A percentile compares a stretch with the other conserved stretches of the same genome.
Conservation (phyloP, 352 stramenopile species). For the Globisporangium acanthophoron region DNA sequence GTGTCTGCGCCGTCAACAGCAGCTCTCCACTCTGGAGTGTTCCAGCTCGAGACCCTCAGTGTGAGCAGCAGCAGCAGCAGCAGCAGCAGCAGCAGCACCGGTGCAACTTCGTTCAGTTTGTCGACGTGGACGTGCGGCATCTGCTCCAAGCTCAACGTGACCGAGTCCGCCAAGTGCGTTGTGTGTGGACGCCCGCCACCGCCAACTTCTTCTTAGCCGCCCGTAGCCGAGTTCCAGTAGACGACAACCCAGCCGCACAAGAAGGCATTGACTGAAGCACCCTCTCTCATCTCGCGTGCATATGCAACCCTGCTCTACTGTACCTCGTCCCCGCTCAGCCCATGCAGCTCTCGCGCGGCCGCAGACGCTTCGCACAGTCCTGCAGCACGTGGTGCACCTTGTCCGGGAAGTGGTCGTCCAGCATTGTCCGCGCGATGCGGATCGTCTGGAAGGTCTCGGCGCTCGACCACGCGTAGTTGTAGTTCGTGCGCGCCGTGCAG, state of each 20-base stretch:
- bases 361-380: slow-evolving; percentile 60
- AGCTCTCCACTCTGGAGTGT: too few species aligned
- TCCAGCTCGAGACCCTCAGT: neutral
- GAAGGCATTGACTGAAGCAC: neutral
- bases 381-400: slow-evolving; percentile 85
- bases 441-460: slow-evolving; percentile 65
- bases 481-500: slow-evolving; percentile 80
- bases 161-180: slow-evolving; percentile 43
- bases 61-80: neutral
- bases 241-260: neutral
- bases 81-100: neutral
- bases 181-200: slow-evolving; percentile 64
- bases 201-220: slow-evolving; percentile 7
- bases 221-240: neutral
- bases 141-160: slow-evolving; percentile 63
- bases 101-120: neutral
- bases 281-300: too few species aligned
- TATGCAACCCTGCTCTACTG: slow-evolving; percentile 2
- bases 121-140: slow-evolving; percentile 58
- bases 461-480: slow-evolving; percentile 67
- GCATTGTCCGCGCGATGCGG: slow-evolving; percentile 77
- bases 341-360: slow-evolving; percentile 24
- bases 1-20: too few species aligned
- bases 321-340: slow-evolving; percentile 13
- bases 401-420: slow-evolving; percentile 86